These are phyloP conservation scores for Patellifolia procumbens DNA, from an alignment of 179 eudicot species.

Conservation along the genomic window DNA sequence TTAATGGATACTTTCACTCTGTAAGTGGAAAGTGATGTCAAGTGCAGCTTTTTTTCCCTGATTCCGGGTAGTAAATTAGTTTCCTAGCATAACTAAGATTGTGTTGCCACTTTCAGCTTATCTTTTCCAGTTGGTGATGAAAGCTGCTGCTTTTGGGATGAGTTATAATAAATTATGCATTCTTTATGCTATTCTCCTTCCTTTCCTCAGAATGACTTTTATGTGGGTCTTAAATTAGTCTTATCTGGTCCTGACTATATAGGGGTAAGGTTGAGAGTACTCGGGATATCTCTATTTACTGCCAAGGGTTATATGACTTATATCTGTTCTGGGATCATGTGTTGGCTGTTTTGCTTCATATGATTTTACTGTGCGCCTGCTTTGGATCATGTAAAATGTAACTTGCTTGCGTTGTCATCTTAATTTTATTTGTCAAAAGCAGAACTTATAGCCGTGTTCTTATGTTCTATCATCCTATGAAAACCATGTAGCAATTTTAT, in stretches of 20 bases:
- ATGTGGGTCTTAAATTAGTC: neutral
- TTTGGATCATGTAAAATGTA: neutral
- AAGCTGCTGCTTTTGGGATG: neutral
- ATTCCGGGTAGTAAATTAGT: too few species aligned
- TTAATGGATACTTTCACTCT: too few species aligned
- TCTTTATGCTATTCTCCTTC: too few species aligned
- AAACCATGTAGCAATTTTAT: neutral
- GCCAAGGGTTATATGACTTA: neutral
- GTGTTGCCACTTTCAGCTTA: neutral
- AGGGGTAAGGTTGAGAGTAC: neutral
- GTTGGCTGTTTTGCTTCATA: neutral
- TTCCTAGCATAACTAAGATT: too few species aligned
- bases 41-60: too few species aligned
- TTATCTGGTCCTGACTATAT: neutral
- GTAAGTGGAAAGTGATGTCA: too few species aligned
- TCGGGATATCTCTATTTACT: neutral
- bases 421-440: too few species aligned
- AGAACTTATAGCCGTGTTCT: neutral
- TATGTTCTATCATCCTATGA: neutral
- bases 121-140: neutral
- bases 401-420: neutral
- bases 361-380: neutral
- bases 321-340: neutral
- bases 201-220: neutral
- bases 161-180: too few species aligned